A percentile compares a stretch with the other conserved stretches of the same genome.
These are phyloP conservation scores for Penicillium sclerotiorum DNA, from an alignment of 2,329 filamentous ascomycete species.

Conservation along the genomic window DNA sequence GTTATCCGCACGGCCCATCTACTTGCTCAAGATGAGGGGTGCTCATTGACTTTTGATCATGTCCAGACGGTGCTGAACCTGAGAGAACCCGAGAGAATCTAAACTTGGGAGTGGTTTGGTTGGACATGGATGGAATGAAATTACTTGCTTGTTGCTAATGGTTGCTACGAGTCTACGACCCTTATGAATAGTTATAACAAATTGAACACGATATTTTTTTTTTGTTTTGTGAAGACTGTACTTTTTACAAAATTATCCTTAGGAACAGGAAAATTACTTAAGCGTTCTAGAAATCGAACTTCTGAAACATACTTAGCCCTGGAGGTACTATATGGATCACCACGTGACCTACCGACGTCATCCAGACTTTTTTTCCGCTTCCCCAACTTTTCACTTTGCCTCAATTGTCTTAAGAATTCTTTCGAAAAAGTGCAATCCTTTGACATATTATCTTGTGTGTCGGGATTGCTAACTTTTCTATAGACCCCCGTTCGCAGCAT, in stretches of 20 bases:
- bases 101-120: too few relatives aligned
- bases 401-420: constrained; percentile 14
- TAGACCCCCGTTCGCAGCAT: not conserved
- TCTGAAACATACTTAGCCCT: too few relatives aligned
- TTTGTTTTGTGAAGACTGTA: not conserved
- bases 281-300: too few relatives aligned
- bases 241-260: not conserved
- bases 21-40: not conserved
- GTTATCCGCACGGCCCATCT: constrained; percentile 8
- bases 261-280: too few relatives aligned
- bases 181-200: too few relatives aligned
- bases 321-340: constrained; percentile 1
- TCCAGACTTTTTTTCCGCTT: constrained; percentile 17
- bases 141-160: too few relatives aligned
- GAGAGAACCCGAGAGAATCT: not conserved
- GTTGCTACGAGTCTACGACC: too few relatives aligned
- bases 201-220: too few relatives aligned
- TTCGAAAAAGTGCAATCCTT: not conserved
- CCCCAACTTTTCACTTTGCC: constrained; percentile 14
- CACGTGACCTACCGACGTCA: constrained; percentile 30
- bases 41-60: not conserved
- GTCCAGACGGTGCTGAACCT: not conserved
- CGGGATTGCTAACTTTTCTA: not conserved
- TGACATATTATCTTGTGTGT: not conserved
- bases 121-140: too few relatives aligned